Evolutionary conservation across 306 rosid genomes (phyloP).

Genomic region (Prosopis cineraria): DNA sequence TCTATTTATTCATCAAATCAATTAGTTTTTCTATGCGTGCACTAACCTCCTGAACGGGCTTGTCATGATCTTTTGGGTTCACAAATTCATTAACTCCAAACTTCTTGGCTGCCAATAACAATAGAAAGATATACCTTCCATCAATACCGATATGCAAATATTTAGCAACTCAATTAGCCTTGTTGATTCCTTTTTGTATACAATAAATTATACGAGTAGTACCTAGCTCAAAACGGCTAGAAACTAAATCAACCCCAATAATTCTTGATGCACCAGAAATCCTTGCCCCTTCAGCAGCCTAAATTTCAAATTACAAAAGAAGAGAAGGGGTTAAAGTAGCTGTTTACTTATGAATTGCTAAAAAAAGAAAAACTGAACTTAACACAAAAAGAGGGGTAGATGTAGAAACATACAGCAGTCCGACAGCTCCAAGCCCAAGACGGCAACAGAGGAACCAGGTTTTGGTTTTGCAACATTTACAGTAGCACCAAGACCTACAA

Average conservation of each 20-base stretch:
- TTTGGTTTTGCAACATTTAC: slow-evolving; percentile 70
- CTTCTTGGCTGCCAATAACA: slow-evolving; percentile 50
- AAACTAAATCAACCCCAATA: slow-evolving; percentile 62
- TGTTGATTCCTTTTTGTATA: not conserved
- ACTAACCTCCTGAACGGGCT: slow-evolving; percentile 60
- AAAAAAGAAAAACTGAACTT: not conserved
- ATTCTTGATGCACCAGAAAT: slow-evolving; percentile 59
- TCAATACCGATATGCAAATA: not conserved
- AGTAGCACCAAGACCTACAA: slow-evolving; percentile 62
- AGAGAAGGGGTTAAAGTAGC: not conserved
- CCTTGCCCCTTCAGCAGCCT: slow-evolving; percentile 79
- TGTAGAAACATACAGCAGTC: slow-evolving; percentile 58
- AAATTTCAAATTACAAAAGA: not conserved
- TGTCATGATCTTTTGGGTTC: slow-evolving; percentile 66
- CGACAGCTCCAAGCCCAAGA: slow-evolving; percentile 73
- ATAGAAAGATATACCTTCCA: not conserved
- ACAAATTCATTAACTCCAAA: slow-evolving; percentile 66
- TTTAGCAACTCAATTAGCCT: not conserved
- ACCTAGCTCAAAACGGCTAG: slow-evolving; percentile 65
- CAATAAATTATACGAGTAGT: not conserved
- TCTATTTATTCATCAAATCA: not conserved
- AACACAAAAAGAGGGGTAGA: not conserved
- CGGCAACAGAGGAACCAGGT: slow-evolving; percentile 57
- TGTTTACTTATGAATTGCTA: not conserved
- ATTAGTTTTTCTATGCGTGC: not conserved